Base-by-base conservation (phyloP, 139 green algal genomes). In the Micractinium sp. region DNA sequence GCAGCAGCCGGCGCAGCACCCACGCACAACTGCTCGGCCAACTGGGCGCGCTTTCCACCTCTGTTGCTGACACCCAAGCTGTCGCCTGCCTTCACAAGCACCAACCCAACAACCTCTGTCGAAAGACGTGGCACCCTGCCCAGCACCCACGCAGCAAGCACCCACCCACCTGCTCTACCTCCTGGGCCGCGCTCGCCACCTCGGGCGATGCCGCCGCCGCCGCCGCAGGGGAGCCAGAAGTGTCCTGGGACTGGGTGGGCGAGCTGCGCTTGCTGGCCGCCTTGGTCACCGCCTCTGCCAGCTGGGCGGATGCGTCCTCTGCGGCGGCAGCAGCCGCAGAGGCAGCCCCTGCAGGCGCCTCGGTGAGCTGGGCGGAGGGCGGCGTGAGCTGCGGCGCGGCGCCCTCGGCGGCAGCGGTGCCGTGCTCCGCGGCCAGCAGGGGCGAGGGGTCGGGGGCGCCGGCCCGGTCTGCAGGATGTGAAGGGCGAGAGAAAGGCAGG, bases 181-280 rank as follows among this genome's bases (percentile, higher is more conserved):
- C 73, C 71, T 38, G 29, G 29, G 29, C 71, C 33, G 33, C 33
- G 74, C 78, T 84, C 41, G 7, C 7, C 29, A 29, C 78, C 78
- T 84, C 78, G 14, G 56, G 23, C 18, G 29, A 39, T 5, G 77
- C 77, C 5, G 38, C 36, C 38, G 77, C 38, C 22, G 77, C 7
- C 12, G 77, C 77, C 0, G 38, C 14, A 35, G 77, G 12, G 29
- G 41, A 20, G 3, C 16, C 78, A 2, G 78, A 27, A 41, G 29
- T 66, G 29, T 35, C 53, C 22, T 84, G 31, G 15, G 41, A 67
- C 35, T 63, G 33, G 41, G 23, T 84, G 41, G 78, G 78, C 23
- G 41, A 67, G 78, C 78, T 84, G 78, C 56, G 78, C 78, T 39
- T 84, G 78, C 41, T 67, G 78, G 78, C 78, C 14, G 78, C 78